phyloP scores from a whole-genome alignment of 495 filamentous ascomycete species.

The Trichoderma orchidacearum region DNA sequence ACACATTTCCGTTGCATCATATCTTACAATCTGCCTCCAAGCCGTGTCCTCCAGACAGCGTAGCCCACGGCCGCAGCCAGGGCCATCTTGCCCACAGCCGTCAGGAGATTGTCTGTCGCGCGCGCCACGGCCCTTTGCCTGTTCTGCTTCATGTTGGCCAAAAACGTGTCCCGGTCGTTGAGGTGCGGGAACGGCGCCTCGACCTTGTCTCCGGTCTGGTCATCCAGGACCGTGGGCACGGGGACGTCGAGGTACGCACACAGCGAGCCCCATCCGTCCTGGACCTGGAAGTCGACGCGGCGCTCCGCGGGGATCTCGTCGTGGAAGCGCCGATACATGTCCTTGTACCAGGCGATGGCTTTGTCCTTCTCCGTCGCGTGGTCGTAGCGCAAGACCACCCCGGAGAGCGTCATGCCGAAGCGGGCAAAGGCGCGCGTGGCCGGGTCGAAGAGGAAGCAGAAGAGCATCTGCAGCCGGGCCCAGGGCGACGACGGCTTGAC shows the following conservation, averaged over 20 bases:
- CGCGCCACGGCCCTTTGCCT: background rate
- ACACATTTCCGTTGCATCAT: too few relatives aligned
- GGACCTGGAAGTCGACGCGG: slow-evolving; percentile 47
- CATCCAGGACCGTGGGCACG: slow-evolving; percentile 25
- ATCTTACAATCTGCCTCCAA: background rate
- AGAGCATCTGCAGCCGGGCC: slow-evolving; percentile 2
- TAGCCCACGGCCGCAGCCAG: background rate
- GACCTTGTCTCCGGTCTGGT: background rate
- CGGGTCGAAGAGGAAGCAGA: slow-evolving; percentile 3
- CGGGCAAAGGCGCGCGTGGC: background rate
- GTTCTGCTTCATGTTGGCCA: background rate
- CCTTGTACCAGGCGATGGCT: slow-evolving; percentile 2
- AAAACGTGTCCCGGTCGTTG: slow-evolving; percentile 17
- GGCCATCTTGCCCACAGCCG: background rate
- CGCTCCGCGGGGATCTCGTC: background rate
- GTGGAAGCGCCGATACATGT: background rate
- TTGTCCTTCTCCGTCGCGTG: slow-evolving; percentile 4
- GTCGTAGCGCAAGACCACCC: background rate
- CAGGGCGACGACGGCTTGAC: background rate
- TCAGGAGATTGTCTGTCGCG: background rate
- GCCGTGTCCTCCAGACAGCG: background rate
- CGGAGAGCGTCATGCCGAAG: background rate
- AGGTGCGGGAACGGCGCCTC: slow-evolving; percentile 27
- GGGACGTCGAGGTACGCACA: slow-evolving; percentile 49
- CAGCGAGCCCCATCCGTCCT: slow-evolving; percentile 51